Evolutionary conservation across 108 stramenopile genomes (phyloP).

Genomic region (Cyclotella sp.): DNA sequence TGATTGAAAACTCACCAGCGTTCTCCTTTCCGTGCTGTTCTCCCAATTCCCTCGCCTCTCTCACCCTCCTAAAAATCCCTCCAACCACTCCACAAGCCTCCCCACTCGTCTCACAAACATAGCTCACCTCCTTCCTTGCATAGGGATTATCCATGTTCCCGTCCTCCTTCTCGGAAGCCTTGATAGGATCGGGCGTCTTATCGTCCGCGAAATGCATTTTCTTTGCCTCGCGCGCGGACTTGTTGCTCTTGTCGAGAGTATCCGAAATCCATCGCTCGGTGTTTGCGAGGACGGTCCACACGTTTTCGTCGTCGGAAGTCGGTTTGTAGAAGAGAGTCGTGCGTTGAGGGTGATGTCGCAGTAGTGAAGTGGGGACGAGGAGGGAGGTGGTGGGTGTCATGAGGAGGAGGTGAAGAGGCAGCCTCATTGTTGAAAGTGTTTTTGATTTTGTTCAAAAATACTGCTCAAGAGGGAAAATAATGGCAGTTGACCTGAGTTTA

Average conservation of each 20-base stretch:
- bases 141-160: conserved; percentile 60
- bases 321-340: conserved; percentile 15
- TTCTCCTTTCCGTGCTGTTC: conserved; percentile 63
- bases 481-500: no score
- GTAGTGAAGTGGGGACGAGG: neutral
- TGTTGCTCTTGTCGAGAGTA: conserved; percentile 57
- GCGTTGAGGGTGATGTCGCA: neutral
- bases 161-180: neutral
- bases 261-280: conserved; percentile 82
- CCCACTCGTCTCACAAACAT: conserved; percentile 71
- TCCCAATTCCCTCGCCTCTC: conserved; percentile 77
- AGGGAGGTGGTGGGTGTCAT: conserved; percentile 9
- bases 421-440: conserved; percentile 4
- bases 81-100: conserved; percentile 65
- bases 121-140: conserved; percentile 78
- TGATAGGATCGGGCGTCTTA: conserved; percentile 14
- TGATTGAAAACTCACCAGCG: conserved; percentile 26
- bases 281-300: conserved; percentile 72
- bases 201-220: conserved; percentile 40
- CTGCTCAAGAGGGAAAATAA: no score
- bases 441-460: neutral
- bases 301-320: conserved; percentile 43
- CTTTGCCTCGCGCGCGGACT: conserved; percentile 24
- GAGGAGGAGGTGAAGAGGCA: conserved; percentile 22
- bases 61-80: conserved; percentile 73